Conservation (phyloP, 768 basidiomycete species). For the Pisolithus marmoratus region DNA sequence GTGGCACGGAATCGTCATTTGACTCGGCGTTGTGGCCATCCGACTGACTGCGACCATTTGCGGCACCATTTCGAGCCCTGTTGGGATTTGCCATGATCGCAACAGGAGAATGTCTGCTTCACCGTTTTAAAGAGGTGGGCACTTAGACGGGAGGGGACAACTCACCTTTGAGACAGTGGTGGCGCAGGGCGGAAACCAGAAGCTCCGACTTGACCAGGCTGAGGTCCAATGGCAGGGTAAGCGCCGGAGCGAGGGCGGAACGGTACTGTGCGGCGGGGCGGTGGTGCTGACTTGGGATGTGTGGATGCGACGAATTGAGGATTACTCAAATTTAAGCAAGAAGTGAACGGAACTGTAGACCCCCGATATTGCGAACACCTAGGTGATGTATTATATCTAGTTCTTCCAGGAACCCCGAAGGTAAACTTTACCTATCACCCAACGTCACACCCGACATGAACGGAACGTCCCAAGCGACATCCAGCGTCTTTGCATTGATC, state of each 20-base stretch:
- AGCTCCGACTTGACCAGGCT: constrained; percentile 46
- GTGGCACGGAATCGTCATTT: not conserved
- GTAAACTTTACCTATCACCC: constrained; percentile 57
- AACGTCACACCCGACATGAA: constrained; percentile 92
- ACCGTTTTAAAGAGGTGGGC: not conserved
- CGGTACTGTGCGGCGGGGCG: constrained; percentile 40
- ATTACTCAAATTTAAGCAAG: constrained; percentile 83
- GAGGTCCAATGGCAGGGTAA: constrained; percentile 52
- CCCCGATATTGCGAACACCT: constrained; percentile 94
- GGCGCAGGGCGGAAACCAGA: constrained; percentile 63
- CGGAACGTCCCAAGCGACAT: constrained; percentile 92
- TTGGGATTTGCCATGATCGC: constrained; percentile 79
- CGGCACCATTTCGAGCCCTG: constrained; percentile 29
- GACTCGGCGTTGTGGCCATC: not conserved
- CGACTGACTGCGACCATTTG: constrained; percentile 9
- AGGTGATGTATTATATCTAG: not conserved
- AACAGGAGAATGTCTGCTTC: constrained; percentile 35
- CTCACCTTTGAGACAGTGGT: constrained; percentile 23
- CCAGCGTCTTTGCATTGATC: constrained; percentile 80
- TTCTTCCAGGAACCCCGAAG: not conserved
- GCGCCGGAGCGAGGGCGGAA: constrained; percentile 70
- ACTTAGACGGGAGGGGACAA: not conserved
- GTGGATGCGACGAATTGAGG: constrained; percentile 82
- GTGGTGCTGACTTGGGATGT: constrained; percentile 48
- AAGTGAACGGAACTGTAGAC: constrained; percentile 77